Evolutionary conservation across 805 yeast species (phyloP), one percentile per base, ranked within the genome.

Genomic region (Spathaspora sp.): DNA sequence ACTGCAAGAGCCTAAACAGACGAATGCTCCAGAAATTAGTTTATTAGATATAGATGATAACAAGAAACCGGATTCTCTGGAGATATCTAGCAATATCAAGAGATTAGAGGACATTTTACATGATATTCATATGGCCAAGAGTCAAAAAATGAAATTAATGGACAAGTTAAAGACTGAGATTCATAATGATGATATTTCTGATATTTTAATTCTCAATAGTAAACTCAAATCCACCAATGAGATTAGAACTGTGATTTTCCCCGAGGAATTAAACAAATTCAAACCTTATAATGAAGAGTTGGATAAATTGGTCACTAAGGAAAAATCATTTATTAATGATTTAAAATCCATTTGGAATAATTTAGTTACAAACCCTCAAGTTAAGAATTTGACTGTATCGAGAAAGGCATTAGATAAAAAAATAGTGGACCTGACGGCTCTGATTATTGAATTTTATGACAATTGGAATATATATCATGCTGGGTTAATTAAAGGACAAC

Each of bases 111-210:
- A 78, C n/a, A 65, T 77, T 16, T 70, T 86, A 44, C 81, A 80
- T 46, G 85, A 84, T 51, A 74, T 93, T 60, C 80, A 80, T 52
- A 74, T 80, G 44, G 63, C 90, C 52, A 83, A 83, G 58, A 72
- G 78, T 31, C 94, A 88, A 63, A 81, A 96, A 45, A 65, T 72
- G 5, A 74, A 81, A 39, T 76, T 86, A 1, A 72, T 88, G 35
- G 76, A 76, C 1, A 89, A 84, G 47, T 74, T 93, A 60, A 90
- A 90, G 61, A 77, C 73, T 6, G 79, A 80, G 46, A 83, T 88
- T 32, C 94, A 85, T 60, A 75, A 78, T 12, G 98, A 93, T 68
- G 97, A 93, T 63, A 89, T 91, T 47, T 86, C 96, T 0, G 84
- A 86, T 49, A 73, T 85, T 11, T 73, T 93, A 31, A 79, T 93